A percentile compares a stretch with the other conserved stretches of the same genome.
phyloP scores from a whole-genome alignment of 2,329 filamentous ascomycete species.

The Aspergillus pseudoglaucus region DNA sequence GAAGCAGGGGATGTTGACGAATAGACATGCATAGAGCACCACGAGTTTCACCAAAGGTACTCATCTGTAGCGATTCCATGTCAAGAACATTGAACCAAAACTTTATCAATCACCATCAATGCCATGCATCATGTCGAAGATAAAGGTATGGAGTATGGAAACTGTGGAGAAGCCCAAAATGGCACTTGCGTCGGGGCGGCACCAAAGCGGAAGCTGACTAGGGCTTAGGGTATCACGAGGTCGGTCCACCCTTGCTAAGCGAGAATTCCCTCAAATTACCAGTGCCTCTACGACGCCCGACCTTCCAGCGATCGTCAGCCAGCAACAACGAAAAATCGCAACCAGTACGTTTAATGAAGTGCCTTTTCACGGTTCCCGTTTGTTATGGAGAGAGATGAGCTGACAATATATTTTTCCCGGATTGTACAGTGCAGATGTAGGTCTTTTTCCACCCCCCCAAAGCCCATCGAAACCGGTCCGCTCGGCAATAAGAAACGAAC shows the following conservation, averaged over 20 bases:
- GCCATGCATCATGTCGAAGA: slow-evolving; percentile 1
- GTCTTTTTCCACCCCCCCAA: slow-evolving; percentile 32
- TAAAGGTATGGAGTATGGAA: slow-evolving; percentile 2
- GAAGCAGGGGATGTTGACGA: slow-evolving; percentile 12
- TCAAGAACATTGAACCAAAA: background rate
- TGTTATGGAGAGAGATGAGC: slow-evolving; percentile 22
- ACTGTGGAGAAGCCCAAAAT: slow-evolving; percentile 8
- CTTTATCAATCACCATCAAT: background rate
- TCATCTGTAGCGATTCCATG: background rate
- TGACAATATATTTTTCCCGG: slow-evolving; percentile 41
- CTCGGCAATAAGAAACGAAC: slow-evolving; percentile 12
- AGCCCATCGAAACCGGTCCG: slow-evolving; percentile 3
- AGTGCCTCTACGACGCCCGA: slow-evolving; percentile 29
- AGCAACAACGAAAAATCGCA: slow-evolving; percentile 41
- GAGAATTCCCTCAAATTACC: slow-evolving; percentile 37
- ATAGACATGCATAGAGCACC: background rate
- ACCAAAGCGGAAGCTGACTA: slow-evolving; percentile 19
- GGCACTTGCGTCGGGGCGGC: slow-evolving; percentile 8
- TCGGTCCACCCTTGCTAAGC: slow-evolving; percentile 37
- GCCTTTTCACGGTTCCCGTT: slow-evolving; percentile 7
- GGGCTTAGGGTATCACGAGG: slow-evolving; percentile 34
- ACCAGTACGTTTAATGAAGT: slow-evolving; percentile 36
- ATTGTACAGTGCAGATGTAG: slow-evolving; percentile 79
- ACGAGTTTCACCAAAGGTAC: background rate
- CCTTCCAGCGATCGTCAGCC: slow-evolving; percentile 35